Evolutionary conservation across 2,329 filamentous ascomycete genomes (phyloP).

Genomic region (Cladophialophora immunda): DNA sequence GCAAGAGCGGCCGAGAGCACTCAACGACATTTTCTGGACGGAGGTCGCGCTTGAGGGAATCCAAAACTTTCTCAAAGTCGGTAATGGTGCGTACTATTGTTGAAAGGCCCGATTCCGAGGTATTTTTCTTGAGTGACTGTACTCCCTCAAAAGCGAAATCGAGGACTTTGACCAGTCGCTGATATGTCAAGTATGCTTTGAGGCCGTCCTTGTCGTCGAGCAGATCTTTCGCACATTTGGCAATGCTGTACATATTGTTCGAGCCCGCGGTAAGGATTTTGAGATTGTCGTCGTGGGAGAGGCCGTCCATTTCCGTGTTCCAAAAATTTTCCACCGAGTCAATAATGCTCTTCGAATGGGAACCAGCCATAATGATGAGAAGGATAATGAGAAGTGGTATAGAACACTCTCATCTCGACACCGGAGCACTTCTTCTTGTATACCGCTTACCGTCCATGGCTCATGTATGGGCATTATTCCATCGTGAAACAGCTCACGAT

Average conservation of each 20-base stretch:
- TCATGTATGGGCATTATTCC: conserved; percentile 18
- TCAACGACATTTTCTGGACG: neutral
- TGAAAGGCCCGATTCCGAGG: conserved; percentile 8
- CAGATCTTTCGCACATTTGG: conserved; percentile 16
- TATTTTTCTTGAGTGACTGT: conserved; percentile 10
- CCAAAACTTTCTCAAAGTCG: neutral
- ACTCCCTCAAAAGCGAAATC: conserved; percentile 17
- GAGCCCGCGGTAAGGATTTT: conserved; percentile 19
- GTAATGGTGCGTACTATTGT: neutral
- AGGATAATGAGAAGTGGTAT: conserved; percentile 15
- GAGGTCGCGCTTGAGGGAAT: neutral
- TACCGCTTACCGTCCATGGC: conserved; percentile 18
- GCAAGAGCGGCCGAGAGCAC: too few relatives aligned
- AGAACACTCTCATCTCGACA: conserved; percentile 19
- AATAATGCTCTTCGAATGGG: conserved; percentile 9
- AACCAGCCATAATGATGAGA: conserved; percentile 17
- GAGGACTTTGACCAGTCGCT: conserved; percentile 19
- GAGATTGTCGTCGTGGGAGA: conserved; percentile 11
- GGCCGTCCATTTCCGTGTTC: neutral
- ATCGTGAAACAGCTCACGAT: conserved; percentile 20
- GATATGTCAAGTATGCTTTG: conserved; percentile 23
- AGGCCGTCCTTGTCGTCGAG: neutral
- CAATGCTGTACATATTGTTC: conserved; percentile 23
- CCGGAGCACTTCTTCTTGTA: conserved; percentile 21
- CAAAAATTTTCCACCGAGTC: conserved; percentile 16